phyloP scores from a whole-genome alignment of 1,139 yeast genomes.

The Candida anutae region DNA sequence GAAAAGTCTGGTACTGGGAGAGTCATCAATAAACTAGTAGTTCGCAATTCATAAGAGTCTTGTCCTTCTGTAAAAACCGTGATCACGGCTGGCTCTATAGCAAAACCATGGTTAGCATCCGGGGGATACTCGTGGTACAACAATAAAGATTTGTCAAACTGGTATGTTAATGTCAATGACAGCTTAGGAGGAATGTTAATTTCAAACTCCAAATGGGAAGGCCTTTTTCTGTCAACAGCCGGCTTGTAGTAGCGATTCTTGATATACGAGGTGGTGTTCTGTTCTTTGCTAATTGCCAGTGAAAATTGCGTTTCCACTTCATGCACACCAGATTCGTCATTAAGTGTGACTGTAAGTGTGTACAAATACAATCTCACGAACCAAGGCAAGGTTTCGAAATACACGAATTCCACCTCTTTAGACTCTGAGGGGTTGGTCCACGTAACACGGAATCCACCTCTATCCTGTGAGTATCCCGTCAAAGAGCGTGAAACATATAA shows the following conservation, averaged over 20 bases:
- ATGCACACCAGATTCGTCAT: slow-evolving; percentile 10
- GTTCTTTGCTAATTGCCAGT: slow-evolving; percentile 5
- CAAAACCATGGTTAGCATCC: slow-evolving; percentile 97
- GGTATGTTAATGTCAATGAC: slow-evolving; percentile 58
- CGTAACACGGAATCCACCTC: slow-evolving; percentile 80
- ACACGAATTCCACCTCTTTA: slow-evolving; percentile 43
- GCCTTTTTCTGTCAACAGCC: slow-evolving; percentile 72
- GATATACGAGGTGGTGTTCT: slow-evolving; percentile 28
- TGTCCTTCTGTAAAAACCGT: slow-evolving; percentile 35
- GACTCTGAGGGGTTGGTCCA: slow-evolving; percentile 55
- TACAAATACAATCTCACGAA: slow-evolving; percentile 78
- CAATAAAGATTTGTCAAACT: slow-evolving; percentile 81
- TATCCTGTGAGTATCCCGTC: slow-evolving; percentile 87
- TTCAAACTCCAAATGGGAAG: slow-evolving; percentile 72
- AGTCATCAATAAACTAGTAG: slow-evolving; percentile 76
- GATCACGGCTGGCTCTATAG: slow-evolving; percentile 82
- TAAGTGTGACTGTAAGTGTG: slow-evolving; percentile 36
- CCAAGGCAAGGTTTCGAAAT: slow-evolving; percentile 90
- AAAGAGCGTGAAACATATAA: slow-evolving; percentile 73
- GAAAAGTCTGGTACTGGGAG: slow-evolving; percentile 97
- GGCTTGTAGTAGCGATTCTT: slow-evolving; percentile 60
- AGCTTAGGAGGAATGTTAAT: slow-evolving; percentile 58
- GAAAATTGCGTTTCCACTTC: slow-evolving; percentile 12
- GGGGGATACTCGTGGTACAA: slow-evolving; percentile 94
- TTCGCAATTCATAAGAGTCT: slow-evolving; percentile 53